Percentiles rank a stretch among this genome's conserved stretches.
Conservation (phyloP, 768 basidiomycete species). For the Steccherinum ochraceum region DNA sequence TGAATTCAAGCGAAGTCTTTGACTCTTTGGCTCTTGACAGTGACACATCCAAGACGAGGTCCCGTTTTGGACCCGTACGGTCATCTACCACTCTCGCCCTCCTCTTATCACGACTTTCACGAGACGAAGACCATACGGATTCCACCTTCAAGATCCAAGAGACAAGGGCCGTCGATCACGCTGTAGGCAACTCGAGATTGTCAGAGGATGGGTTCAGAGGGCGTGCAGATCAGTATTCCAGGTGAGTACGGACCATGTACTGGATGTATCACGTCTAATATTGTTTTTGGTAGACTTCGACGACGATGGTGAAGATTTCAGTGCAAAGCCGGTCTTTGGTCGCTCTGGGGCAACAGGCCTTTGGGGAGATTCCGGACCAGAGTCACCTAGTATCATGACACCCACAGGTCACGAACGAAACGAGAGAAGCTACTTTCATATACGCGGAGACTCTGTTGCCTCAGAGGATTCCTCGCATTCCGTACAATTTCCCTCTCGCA, state of each 20-base stretch:
- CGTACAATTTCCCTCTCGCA: slow-evolving; percentile 27
- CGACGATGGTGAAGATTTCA: slow-evolving; percentile 61
- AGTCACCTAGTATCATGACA: slow-evolving; percentile 60
- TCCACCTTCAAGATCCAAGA: too few relatives aligned
- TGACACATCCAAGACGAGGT: too few relatives aligned
- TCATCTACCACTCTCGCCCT: too few relatives aligned
- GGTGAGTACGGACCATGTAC: slow-evolving; percentile 22
- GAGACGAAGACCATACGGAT: too few relatives aligned
- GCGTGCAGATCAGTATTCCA: slow-evolving; percentile 43
- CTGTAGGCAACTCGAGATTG: too few relatives aligned
- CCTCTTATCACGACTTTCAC: too few relatives aligned
- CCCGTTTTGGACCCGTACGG: too few relatives aligned
- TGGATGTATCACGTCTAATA: background rate
- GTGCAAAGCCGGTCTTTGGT: slow-evolving; percentile 62
- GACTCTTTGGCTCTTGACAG: too few relatives aligned
- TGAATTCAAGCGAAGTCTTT: too few relatives aligned
- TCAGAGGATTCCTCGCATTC: slow-evolving; percentile 74
- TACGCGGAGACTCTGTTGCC: slow-evolving; percentile 70
- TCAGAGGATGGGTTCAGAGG: slow-evolving; percentile 28
- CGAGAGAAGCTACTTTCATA: slow-evolving; percentile 66
- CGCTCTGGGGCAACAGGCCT: slow-evolving; percentile 36
- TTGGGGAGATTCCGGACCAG: slow-evolving; percentile 41
- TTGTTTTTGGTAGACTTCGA: slow-evolving; percentile 56
- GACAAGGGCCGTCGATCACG: too few relatives aligned
- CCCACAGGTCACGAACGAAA: slow-evolving; percentile 41